Conservation (phyloP, 306 rosid species). For the Gastrolobium villosum region DNA sequence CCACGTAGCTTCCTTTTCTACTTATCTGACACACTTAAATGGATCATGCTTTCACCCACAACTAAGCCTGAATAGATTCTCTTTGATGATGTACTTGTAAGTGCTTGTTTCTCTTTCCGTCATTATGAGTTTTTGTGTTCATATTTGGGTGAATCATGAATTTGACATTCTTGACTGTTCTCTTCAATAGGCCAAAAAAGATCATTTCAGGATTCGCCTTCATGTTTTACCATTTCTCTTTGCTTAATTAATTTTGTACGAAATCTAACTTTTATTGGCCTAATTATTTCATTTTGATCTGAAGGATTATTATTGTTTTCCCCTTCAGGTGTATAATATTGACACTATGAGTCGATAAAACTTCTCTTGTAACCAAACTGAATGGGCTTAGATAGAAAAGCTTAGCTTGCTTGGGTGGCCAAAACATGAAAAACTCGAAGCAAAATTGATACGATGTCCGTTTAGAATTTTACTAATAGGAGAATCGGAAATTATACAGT, state of each 20-base stretch:
- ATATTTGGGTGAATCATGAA: conserved; percentile 33
- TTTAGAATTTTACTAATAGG: too few relatives aligned
- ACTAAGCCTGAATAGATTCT: not conserved
- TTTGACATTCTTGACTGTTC: not conserved
- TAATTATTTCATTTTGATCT: not conserved
- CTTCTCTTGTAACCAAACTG: not conserved
- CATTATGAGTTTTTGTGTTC: not conserved
- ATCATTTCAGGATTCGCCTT: conserved; percentile 18
- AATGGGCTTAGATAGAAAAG: too few relatives aligned
- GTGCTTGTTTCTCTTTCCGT: conserved; percentile 28
- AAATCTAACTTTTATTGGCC: not conserved
- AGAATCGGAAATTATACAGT: too few relatives aligned
- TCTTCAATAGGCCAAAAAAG: conserved; percentile 37
- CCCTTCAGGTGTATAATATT: not conserved
- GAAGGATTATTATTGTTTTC: not conserved
- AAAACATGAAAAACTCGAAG: too few relatives aligned
- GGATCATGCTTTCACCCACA: conserved; percentile 19
- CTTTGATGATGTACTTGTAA: conserved; percentile 32
- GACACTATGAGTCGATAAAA: not conserved
- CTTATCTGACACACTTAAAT: not conserved
- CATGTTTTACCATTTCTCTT: conserved; percentile 30
- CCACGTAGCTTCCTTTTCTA: conserved; percentile 58
- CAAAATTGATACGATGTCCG: too few relatives aligned
- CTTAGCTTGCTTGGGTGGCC: too few relatives aligned
- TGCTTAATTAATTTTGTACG: conserved; percentile 11